phyloP scores from a whole-genome alignment of 495 filamentous ascomycete genomes.

The Lophiostoma macrostomum region DNA sequence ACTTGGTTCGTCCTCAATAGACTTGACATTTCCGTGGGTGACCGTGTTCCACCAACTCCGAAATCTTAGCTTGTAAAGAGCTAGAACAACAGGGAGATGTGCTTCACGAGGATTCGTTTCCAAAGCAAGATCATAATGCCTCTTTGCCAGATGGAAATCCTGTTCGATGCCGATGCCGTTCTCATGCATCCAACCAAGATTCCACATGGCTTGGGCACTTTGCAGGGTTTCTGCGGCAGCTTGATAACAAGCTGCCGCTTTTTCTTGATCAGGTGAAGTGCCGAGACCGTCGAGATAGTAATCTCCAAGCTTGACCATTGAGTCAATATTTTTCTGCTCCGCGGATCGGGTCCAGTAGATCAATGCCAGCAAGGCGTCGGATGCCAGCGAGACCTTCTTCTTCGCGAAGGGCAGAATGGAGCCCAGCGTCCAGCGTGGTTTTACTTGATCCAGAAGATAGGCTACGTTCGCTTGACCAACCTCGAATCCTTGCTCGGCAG shows the following conservation, averaged over 20 bases:
- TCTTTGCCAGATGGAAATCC: conserved; percentile 95
- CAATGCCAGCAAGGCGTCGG: conserved; percentile 73
- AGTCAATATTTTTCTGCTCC: conserved; percentile 90
- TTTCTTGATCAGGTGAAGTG: conserved; percentile 67
- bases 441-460: conserved; percentile 79
- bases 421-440: conserved; percentile 57
- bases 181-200: conserved; percentile 99
- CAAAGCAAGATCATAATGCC: conserved; percentile 89
- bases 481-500: conserved; percentile 95
- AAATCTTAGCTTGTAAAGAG: conserved; percentile 77
- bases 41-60: conserved; percentile 92
- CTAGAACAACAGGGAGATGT: conserved; percentile 89
- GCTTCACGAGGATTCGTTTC: conserved; percentile 82
- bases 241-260: conserved; percentile 89
- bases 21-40: conserved; percentile 82
- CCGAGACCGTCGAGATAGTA: conserved; percentile 86
- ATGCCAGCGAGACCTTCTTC: conserved; percentile 46
- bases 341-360: conserved; percentile 97
- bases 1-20: conserved; percentile 86
- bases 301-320: conserved; percentile 96
- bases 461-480: conserved; percentile 91
- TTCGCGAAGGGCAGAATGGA: conserved; percentile 36
- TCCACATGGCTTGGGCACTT: conserved; percentile 94
- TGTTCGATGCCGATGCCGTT: conserved; percentile 91
- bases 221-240: conserved; percentile 85